These are phyloP conservation scores for Exophiala viscosa DNA, from an alignment of 2,329 filamentous ascomycete genomes.

Conservation along the genomic window DNA sequence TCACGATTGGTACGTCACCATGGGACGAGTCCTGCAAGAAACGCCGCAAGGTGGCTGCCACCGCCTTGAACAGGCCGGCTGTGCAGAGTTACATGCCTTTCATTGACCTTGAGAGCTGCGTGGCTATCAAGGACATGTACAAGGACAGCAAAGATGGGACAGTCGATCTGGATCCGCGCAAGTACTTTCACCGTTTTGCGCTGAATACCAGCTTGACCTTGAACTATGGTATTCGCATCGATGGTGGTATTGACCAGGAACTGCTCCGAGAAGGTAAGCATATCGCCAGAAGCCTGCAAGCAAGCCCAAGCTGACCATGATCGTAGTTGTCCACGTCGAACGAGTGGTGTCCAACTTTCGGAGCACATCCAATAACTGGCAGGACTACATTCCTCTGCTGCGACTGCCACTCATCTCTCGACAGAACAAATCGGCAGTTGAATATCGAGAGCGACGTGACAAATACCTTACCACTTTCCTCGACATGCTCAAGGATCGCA, in stretches of 20 bases:
- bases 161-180: constrained; percentile 63
- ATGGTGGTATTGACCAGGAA: constrained; percentile 63
- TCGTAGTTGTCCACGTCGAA: constrained; percentile 65
- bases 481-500: constrained; percentile 57
- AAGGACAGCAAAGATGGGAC: constrained; percentile 60
- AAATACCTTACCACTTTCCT: constrained; percentile 61
- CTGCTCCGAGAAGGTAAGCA: constrained; percentile 57
- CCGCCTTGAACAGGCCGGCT: constrained; percentile 71
- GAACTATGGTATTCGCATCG: constrained; percentile 74
- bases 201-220: constrained; percentile 74
- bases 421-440: constrained; percentile 57
- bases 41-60: constrained; percentile 72
- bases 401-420: constrained; percentile 59
- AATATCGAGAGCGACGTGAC: constrained; percentile 66
- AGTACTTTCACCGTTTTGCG: constrained; percentile 71
- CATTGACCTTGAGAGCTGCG: constrained; percentile 70
- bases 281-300: neutral
- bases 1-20: constrained; percentile 78
- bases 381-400: constrained; percentile 76
- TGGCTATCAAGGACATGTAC: constrained; percentile 69
- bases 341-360: constrained; percentile 71
- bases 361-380: constrained; percentile 77
- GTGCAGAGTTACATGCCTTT: constrained; percentile 78
- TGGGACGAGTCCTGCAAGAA: constrained; percentile 79
- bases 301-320: constrained; percentile 2